These are phyloP conservation scores for Cladorrhinum sp. DNA, from an alignment of 2,329 filamentous ascomycete species.

Conservation along the genomic window DNA sequence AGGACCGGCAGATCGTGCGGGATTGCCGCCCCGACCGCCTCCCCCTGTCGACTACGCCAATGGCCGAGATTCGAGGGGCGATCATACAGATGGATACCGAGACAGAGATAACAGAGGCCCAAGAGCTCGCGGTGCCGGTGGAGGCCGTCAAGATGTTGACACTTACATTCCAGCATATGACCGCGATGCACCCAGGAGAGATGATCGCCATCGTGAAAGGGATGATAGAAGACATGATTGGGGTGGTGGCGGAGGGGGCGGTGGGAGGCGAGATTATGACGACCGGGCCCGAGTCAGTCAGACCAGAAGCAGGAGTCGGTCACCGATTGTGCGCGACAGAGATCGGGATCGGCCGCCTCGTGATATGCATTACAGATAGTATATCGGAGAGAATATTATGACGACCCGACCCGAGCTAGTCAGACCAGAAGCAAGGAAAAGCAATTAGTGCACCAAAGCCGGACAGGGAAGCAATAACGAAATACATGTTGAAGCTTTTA, in stretches of 20 bases:
- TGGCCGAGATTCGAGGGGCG: slow-evolving; percentile 36
- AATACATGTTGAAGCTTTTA: too few species aligned
- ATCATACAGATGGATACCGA: slow-evolving; percentile 43
- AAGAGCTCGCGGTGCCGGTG: slow-evolving; percentile 26
- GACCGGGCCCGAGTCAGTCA: slow-evolving; percentile 39
- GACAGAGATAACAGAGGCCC: slow-evolving; percentile 32
- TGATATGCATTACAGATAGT: slow-evolving; percentile 49
- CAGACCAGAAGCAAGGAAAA: too few species aligned
- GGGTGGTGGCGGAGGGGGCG: slow-evolving; percentile 26
- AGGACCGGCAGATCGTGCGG: slow-evolving; percentile 20
- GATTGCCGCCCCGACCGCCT: slow-evolving; percentile 48
- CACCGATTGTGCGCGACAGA: slow-evolving; percentile 35
- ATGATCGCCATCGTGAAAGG: slow-evolving; percentile 40
- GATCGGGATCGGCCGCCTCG: slow-evolving; percentile 47
- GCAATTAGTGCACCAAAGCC: too few species aligned
- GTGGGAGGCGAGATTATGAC: slow-evolving; percentile 32
- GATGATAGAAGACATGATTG: slow-evolving; percentile 37
- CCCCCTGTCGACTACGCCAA: slow-evolving; percentile 40
- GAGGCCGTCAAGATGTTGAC: slow-evolving; percentile 37
- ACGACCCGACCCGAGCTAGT: too few species aligned
- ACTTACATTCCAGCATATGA: slow-evolving; percentile 51
- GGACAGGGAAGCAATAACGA: too few species aligned
- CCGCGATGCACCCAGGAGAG: slow-evolving; percentile 35
- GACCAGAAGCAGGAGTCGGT: slow-evolving; percentile 46
- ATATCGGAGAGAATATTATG: background rate